Base-by-base conservation (phyloP, 176 grass and related monocot genomes). In the Oryza glumipatula region DNA sequence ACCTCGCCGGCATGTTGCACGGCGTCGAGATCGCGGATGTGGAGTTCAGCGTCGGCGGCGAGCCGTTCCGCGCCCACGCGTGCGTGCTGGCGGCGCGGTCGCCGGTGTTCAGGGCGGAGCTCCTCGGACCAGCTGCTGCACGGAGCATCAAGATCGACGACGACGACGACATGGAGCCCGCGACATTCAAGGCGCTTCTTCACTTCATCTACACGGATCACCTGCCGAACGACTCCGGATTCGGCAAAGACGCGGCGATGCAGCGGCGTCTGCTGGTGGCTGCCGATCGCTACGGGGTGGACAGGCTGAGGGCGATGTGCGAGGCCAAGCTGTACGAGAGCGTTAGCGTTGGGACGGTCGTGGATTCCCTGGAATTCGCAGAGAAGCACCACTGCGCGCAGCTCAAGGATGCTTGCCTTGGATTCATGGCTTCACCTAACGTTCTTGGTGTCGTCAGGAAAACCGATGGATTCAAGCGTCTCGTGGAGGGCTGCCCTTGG, bases 391-490 rank as follows among this genome's bases (percentile, higher is more conserved):
- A 6, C 9, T 77, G 75, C 16, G 33, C 1, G 21, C 51, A 46
- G n/a, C 75, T 78, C 19, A 39, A 52, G 11, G 44, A 60, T 4
- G 12, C 28, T 15, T 84, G 63, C 23, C 5, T 67, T n/a, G 9
- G 39, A 64, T 47, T 67, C 10, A 35, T 74, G 15, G 58, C 7
- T 13, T 30, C 14, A 0, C 28, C 9, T 46, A 28, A 36, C 19
- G 21, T 32, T 47, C 26, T 70, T 67, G 0, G 54, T 5, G 23
- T 43, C 17, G 33, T 70, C 32, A 56, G 22, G 24, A 0, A 35
- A 19, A 84, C 71, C 7, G 82, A 84, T 66, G 82, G 82, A 2
- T 84, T 84, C 26, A 74, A 52, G 70, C 60, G 75, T 11, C 82
- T 84, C 0, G 2, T 32, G 8, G 6, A 24, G 52, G 75, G 60